Evolutionary conservation across 73 alveolate genomes (phyloP).

Genomic region (Paramecium sonneborni): DNA sequence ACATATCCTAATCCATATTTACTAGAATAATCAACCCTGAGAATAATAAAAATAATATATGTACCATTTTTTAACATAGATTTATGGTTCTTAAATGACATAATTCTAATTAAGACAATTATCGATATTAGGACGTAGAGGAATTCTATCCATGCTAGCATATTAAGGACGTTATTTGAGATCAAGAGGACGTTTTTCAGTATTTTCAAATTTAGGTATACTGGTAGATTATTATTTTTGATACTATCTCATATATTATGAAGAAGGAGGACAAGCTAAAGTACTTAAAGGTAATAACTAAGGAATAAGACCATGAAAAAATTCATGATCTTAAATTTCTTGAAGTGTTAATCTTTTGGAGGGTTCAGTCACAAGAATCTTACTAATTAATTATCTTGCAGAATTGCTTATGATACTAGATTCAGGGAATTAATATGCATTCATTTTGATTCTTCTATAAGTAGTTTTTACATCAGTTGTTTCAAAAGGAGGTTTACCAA

Average conservation of each 20-base stretch:
- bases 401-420: slow-evolving; percentile 78
- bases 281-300: slow-evolving; percentile 82
- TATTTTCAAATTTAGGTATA: slow-evolving; percentile 22
- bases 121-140: neutral
- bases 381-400: slow-evolving; percentile 83
- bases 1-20: slow-evolving; percentile 75
- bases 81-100: neutral
- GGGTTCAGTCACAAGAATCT: slow-evolving; percentile 87
- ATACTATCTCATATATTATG: slow-evolving; percentile 78
- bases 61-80: slow-evolving; percentile 1
- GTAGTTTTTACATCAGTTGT: slow-evolving; percentile 89
- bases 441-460: slow-evolving; percentile 86
- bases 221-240: neutral
- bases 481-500: slow-evolving; percentile 96
- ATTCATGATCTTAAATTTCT: slow-evolving; percentile 87
- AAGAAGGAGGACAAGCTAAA: slow-evolving; percentile 91
- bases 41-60: neutral
- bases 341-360: slow-evolving; percentile 85
- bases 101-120: neutral
- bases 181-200: neutral
- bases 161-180: slow-evolving; percentile 4
- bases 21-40: slow-evolving; percentile 75
- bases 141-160: slow-evolving; percentile 49
- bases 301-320: slow-evolving; percentile 89
- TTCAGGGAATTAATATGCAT: slow-evolving; percentile 88